phyloP scores from a whole-genome alignment of 169 alveolate genomes.

The Prorocentrum cordatum region DNA sequence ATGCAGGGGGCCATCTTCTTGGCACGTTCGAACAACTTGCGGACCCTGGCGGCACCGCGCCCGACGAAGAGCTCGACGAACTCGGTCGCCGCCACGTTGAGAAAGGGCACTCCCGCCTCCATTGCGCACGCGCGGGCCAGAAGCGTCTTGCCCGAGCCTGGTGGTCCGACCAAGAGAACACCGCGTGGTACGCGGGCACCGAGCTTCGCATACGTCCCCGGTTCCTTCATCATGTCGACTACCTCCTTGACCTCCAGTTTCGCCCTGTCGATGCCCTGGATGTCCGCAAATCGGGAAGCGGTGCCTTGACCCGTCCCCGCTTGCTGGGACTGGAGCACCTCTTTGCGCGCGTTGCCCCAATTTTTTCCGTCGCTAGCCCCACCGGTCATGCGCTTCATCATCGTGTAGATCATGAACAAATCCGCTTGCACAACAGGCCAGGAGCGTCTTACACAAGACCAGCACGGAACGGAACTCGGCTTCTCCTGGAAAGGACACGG shows the following conservation, averaged over 20 bases:
- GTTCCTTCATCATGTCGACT: not conserved
- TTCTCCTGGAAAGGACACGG: too few species aligned
- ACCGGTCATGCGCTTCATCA: not conserved
- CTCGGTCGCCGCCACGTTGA: conserved; percentile 54
- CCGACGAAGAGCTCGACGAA: conserved; percentile 65
- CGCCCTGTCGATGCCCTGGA: not conserved
- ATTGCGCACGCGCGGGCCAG: conserved; percentile 39
- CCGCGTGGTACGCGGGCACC: conserved; percentile 64
- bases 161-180: conserved; percentile 47
- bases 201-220: conserved; percentile 22
- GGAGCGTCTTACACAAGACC: too few species aligned
- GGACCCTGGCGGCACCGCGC: conserved; percentile 55
- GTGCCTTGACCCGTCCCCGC: too few species aligned
- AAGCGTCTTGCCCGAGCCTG: conserved; percentile 53
- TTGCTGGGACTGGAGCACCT: not conserved
- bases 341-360: not conserved
- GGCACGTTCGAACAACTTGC: conserved; percentile 69
- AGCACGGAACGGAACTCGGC: too few species aligned
- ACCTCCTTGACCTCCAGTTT: not conserved
- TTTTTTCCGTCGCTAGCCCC: not conserved
- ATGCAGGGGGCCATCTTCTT: conserved; percentile 66
- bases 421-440: too few species aligned
- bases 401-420: not conserved
- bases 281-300: not conserved
- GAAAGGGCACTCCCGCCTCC: conserved; percentile 58